Evolutionary conservation across 495 filamentous ascomycete species (phyloP).

Genomic region (Astrocystis sublimbata): DNA sequence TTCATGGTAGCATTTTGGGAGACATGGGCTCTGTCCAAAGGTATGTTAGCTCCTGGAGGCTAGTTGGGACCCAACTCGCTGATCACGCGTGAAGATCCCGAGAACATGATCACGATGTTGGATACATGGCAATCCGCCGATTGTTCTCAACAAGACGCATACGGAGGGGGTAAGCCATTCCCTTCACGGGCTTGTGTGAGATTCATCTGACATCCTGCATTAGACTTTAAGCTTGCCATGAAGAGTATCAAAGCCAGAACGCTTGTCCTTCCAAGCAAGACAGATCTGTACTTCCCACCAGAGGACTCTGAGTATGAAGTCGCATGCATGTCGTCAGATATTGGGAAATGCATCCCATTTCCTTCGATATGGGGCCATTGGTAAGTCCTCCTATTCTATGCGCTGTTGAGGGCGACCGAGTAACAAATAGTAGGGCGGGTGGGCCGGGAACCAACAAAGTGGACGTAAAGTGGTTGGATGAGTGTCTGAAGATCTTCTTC

Average conservation of each 20-base stretch:
- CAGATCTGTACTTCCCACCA: slow-evolving; percentile 75
- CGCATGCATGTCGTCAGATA: slow-evolving; percentile 59
- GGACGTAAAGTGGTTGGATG: slow-evolving; percentile 68
- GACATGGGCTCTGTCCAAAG: slow-evolving; percentile 35
- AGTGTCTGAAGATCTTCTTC: slow-evolving; percentile 56
- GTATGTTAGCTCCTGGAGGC: neutral
- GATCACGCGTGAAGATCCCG: slow-evolving; percentile 54
- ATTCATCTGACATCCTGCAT: neutral
- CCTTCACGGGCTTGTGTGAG: neutral
- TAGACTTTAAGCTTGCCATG: slow-evolving; percentile 63
- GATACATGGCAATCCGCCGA: slow-evolving; percentile 76
- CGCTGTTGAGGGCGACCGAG: neutral
- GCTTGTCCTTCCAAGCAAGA: slow-evolving; percentile 63
- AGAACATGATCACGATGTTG: slow-evolving; percentile 66
- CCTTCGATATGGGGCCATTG: slow-evolving; percentile 71
- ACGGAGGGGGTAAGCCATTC: slow-evolving; percentile 49
- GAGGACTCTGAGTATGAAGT: slow-evolving; percentile 72
- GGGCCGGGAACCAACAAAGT: slow-evolving; percentile 64
- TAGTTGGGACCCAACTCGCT: neutral
- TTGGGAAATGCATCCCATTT: slow-evolving; percentile 58
- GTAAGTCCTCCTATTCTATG: slow-evolving; percentile 8
- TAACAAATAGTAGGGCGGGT: slow-evolving; percentile 49
- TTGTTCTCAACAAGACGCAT: slow-evolving; percentile 61
- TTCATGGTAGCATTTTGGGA: slow-evolving; percentile 76
- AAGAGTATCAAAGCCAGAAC: slow-evolving; percentile 67